phyloP scores from a whole-genome alignment of 1,284 basidiomycete genomes.

The Malassezia obtusa region DNA sequence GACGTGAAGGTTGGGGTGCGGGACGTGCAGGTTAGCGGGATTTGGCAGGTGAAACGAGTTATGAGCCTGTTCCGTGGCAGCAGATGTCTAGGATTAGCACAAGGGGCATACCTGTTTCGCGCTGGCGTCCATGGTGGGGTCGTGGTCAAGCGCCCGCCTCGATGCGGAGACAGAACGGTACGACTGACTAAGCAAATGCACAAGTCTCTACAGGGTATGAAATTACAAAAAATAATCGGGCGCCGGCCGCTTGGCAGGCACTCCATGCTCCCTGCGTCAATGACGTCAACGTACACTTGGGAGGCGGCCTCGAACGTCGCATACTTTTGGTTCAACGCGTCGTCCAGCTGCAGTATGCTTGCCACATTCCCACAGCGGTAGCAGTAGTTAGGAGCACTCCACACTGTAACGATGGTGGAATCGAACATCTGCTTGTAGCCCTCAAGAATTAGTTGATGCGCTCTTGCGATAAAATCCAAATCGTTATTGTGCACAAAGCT shows the following conservation, averaged over 20 bases:
- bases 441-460: slow-evolving; percentile 93
- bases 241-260: slow-evolving; percentile 36
- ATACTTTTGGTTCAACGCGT: slow-evolving; percentile 44
- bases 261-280: slow-evolving; percentile 24
- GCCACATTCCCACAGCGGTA: slow-evolving; percentile 54
- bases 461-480: slow-evolving; percentile 87
- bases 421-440: slow-evolving; percentile 99
- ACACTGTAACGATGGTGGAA: slow-evolving; percentile 87
- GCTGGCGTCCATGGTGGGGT: neutral
- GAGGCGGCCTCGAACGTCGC: slow-evolving; percentile 40
- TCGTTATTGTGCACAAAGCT: slow-evolving; percentile 80
- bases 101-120: neutral
- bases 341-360: slow-evolving; percentile 41
- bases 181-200: neutral
- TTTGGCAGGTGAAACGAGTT: too few relatives aligned
- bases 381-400: slow-evolving; percentile 98
- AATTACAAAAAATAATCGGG: slow-evolving; percentile 41
- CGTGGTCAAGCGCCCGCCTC: too few relatives aligned
- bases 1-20: neutral
- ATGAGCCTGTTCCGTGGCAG: too few relatives aligned
- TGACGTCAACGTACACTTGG: slow-evolving; percentile 22
- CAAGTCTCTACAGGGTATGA: neutral
- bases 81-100: too few relatives aligned
- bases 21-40: too few relatives aligned
- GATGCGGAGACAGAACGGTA: too few relatives aligned